Conservation (phyloP, 495 filamentous ascomycete species). For the Penicillium mononematosum region DNA sequence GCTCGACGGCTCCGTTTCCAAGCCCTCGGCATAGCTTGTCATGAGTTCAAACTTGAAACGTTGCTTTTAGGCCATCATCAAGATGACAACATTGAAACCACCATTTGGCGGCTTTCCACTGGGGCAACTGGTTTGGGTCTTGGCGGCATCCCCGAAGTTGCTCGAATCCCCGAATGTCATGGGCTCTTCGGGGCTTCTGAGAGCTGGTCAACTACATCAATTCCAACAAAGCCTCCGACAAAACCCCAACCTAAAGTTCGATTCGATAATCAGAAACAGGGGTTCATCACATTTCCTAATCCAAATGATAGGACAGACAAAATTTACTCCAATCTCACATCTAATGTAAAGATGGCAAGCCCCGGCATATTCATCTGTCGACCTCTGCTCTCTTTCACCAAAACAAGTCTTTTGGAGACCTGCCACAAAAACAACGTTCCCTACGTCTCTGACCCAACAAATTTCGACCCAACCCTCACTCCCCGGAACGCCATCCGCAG, state of each 20-base stretch:
- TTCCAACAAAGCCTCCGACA: conserved; percentile 8
- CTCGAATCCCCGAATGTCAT: conserved; percentile 78
- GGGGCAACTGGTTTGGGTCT: conserved; percentile 65
- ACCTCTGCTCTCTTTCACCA: conserved; percentile 72
- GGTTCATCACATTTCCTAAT: conserved; percentile 10
- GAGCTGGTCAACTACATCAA: conserved; percentile 52
- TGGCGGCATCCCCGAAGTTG: conserved; percentile 60
- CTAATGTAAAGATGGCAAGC: conserved; percentile 50
- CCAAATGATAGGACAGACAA: neutral
- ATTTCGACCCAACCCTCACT: conserved; percentile 73
- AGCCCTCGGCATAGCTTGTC: conserved; percentile 62
- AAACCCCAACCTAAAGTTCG: conserved; percentile 6
- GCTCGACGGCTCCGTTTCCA: conserved; percentile 76
- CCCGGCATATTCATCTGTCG: conserved; percentile 72
- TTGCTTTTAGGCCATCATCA: conserved; percentile 79
- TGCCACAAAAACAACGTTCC: conserved; percentile 61
- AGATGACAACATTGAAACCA: conserved; percentile 85
- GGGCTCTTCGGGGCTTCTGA: conserved; percentile 67
- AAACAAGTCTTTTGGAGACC: conserved; percentile 68
- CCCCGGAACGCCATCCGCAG: conserved; percentile 75
- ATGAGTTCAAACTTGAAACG: conserved; percentile 42
- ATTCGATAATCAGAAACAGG: conserved; percentile 14
- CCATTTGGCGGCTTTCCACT: conserved; percentile 67
- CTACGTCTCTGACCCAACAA: conserved; percentile 88
- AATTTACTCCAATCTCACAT: neutral